Base-by-base conservation (phyloP, 768 basidiomycete genomes). In the Clathrus columnatus region DNA sequence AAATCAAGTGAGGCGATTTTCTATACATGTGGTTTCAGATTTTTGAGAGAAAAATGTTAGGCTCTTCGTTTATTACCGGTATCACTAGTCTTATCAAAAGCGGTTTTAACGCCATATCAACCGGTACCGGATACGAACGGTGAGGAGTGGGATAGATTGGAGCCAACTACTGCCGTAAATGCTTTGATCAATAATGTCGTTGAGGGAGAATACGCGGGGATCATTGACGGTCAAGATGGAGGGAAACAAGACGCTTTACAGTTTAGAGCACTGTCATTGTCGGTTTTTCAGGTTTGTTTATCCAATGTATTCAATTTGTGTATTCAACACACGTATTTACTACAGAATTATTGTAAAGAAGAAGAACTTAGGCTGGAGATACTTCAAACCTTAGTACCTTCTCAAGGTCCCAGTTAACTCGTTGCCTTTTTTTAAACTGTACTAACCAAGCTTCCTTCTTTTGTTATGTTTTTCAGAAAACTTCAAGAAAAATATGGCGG, bases 111-210 rank as follows among this genome's bases (percentile, higher is more conserved):
- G 54, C 80, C 86, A 59, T 83, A 89, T 66, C 74, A 86, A 70
- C 80, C 89, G 63, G 81, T 86, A 43, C 81, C 88, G 57, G 82
- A 90, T 68, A 79, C 94, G 53, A 79, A 88, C 58, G 91, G 91
- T 7, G 92, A 95, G 69, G 91, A 95, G 65, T 92, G 90, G 90
- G 90, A 94, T 66, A 79, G 92, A 20, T 67, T 95, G 21, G 87
- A 92, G 57, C 75, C 82, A 4, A 79, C 86, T 16, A 84, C 89
- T 3, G 88, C 89, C 0, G 76, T 95, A 5, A 87, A 93, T 57
- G 87, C 81, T 0, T 76, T 96, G 10, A 81, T 95, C 0, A 85
- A 89, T 58, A 76, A 91, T 16, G 82, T 83, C 10, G 72, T 97
- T 36, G 85, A 95, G 55, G 95, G 94, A 1, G 94, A 96, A 71